phyloP scores from a whole-genome alignment of 2,329 filamentous ascomycete species.

The Pseudogymnoascus sp. region DNA sequence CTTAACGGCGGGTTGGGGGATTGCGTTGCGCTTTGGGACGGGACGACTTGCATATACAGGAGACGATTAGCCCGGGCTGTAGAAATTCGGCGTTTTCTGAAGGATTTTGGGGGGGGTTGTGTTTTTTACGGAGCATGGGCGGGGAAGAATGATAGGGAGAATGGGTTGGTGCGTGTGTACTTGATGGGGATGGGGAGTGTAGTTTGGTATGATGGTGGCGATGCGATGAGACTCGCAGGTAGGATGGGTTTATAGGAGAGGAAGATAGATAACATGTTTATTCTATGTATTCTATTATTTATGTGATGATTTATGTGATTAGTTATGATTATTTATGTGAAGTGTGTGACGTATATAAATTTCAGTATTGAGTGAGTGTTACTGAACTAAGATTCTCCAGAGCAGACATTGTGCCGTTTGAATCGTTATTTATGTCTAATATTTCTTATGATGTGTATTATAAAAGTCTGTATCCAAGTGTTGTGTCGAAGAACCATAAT shows the following conservation, averaged over 20 bases:
- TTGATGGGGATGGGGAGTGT: neutral
- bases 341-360: too few relatives aligned
- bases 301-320: too few relatives aligned
- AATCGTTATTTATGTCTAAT: too few relatives aligned
- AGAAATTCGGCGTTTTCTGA: neutral
- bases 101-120: neutral
- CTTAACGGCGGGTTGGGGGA: neutral
- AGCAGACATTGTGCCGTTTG: too few relatives aligned
- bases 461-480: too few relatives aligned
- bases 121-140: neutral
- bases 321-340: too few relatives aligned
- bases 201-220: neutral
- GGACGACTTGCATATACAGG: neutral
- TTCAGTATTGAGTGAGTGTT: neutral
- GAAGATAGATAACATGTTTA: neutral
- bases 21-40: neutral
- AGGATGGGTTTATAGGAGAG: neutral
- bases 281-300: neutral
- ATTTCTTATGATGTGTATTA: too few relatives aligned
- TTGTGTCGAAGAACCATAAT: too few relatives aligned
- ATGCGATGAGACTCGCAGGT: neutral
- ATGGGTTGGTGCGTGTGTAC: neutral
- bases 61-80: neutral
- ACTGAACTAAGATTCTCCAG: too few relatives aligned
- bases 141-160: neutral